Percentiles rank a stretch among this genome's conserved stretches.
phyloP scores from a whole-genome alignment of 305 asterid species.

The Solanum chacoense region DNA sequence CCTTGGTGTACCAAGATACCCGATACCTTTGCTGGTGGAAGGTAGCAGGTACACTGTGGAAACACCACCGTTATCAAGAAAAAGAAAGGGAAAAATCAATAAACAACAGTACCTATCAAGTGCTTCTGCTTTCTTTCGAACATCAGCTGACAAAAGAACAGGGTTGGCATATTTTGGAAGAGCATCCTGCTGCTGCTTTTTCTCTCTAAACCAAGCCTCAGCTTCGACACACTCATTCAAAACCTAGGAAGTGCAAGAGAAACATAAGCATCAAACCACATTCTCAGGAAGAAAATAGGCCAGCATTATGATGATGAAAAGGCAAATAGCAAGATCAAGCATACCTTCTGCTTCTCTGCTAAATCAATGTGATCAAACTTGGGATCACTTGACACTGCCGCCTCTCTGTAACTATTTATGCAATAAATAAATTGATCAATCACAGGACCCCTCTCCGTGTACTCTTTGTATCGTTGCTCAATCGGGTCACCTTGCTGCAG shows the following conservation, averaged over 20 bases:
- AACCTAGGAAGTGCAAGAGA: conserved; percentile 32
- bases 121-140: conserved; percentile 74
- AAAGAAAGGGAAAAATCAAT: background rate
- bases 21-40: background rate
- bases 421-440: conserved; percentile 53
- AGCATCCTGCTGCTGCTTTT: conserved; percentile 65
- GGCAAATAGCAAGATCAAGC: background rate
- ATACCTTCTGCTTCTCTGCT: conserved; percentile 53
- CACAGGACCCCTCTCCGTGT: conserved; percentile 57
- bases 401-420: conserved; percentile 74
- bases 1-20: background rate
- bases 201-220: conserved; percentile 89
- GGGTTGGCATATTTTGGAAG: conserved; percentile 68
- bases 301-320: background rate
- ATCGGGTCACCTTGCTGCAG: conserved; percentile 93
- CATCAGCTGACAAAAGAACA: conserved; percentile 57
- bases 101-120: conserved; percentile 50
- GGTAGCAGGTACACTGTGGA: background rate
- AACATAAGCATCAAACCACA: background rate
- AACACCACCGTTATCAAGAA: background rate
- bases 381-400: conserved; percentile 60
- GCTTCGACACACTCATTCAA: conserved; percentile 66
- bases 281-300: background rate
- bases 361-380: conserved; percentile 87
- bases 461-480: conserved; percentile 81